A percentile compares a stretch with the other conserved stretches of the same genome.
phyloP scores from a whole-genome alignment of 805 yeast species.

The Priceomyces melissophilus region DNA sequence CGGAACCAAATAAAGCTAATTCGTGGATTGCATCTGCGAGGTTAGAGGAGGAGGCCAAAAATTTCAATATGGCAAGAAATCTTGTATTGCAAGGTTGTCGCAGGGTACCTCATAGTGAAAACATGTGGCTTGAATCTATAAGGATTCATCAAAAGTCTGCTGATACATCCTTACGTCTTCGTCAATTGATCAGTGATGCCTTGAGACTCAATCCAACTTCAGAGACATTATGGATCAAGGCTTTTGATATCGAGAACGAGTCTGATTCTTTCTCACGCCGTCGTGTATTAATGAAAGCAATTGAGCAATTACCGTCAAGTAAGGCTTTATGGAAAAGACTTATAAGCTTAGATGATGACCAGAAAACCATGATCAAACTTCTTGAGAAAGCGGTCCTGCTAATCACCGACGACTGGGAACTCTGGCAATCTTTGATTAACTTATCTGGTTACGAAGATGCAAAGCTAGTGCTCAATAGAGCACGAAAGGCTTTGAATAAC shows the following conservation, averaged over 20 bases:
- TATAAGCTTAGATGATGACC: slow-evolving; percentile 55
- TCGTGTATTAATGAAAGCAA: slow-evolving; percentile 63
- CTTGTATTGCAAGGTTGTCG: slow-evolving; percentile 74
- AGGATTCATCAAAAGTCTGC: slow-evolving; percentile 51
- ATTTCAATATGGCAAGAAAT: slow-evolving; percentile 52
- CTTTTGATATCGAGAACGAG: slow-evolving; percentile 55
- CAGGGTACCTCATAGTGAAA: slow-evolving; percentile 61
- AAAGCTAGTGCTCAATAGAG: slow-evolving; percentile 51
- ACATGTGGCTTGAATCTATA: slow-evolving; percentile 79
- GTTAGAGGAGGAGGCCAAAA: slow-evolving; percentile 64
- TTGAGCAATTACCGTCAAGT: slow-evolving; percentile 59
- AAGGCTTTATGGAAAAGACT: slow-evolving; percentile 67
- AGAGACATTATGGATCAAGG: slow-evolving; percentile 68
- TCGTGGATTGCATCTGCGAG: slow-evolving; percentile 88
- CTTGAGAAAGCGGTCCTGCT: slow-evolving; percentile 64
- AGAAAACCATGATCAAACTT: slow-evolving; percentile 48
- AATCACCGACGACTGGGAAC: slow-evolving; percentile 57
- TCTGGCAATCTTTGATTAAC: slow-evolving; percentile 62
- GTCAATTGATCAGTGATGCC: slow-evolving; percentile 62
- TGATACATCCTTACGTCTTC: slow-evolving; percentile 43
- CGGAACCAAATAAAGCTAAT: slow-evolving; percentile 69
- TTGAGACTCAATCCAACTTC: slow-evolving; percentile 55
- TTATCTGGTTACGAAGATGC: slow-evolving; percentile 48
- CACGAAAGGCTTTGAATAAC: slow-evolving; percentile 51
- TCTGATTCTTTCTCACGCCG: slow-evolving; percentile 49